These are phyloP conservation scores for Usnea hakonensis DNA, from an alignment of 495 filamentous ascomycete species.

Conservation along the genomic window DNA sequence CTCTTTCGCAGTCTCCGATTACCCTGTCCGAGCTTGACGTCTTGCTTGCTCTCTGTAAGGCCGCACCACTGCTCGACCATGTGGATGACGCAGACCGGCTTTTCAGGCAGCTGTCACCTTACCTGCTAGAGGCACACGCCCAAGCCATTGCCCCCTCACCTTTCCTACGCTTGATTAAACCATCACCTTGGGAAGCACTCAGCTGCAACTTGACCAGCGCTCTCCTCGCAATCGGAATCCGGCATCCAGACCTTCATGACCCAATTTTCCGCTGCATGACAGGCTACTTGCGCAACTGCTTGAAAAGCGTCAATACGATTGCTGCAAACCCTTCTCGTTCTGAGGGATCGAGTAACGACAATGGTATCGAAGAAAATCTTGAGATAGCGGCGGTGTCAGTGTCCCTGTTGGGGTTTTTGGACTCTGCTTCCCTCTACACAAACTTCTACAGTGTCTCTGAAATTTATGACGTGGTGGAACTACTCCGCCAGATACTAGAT, in stretches of 20 bases:
- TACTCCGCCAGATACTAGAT: conserved; percentile 63
- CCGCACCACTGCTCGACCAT: conserved; percentile 62
- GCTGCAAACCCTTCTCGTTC: conserved; percentile 31
- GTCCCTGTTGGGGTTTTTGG: conserved; percentile 80
- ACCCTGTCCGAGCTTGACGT: conserved; percentile 75
- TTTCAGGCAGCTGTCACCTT: conserved; percentile 63
- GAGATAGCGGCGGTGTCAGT: conserved; percentile 64
- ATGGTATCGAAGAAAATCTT: conserved; percentile 53
- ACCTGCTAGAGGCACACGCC: conserved; percentile 71
- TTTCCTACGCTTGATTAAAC: conserved; percentile 70
- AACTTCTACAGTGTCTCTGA: conserved; percentile 71
- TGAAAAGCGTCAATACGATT: conserved; percentile 41
- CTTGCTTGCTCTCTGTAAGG: conserved; percentile 79
- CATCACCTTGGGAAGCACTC: conserved; percentile 84
- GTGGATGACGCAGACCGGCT: conserved; percentile 65
- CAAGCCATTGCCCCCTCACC: conserved; percentile 74
- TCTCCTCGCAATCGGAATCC: conserved; percentile 66
- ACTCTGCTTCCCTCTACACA: conserved; percentile 65
- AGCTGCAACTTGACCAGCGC: conserved; percentile 70
- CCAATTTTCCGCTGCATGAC: conserved; percentile 52
- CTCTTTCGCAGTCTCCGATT: conserved; percentile 9
- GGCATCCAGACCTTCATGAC: conserved; percentile 57
- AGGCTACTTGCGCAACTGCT: conserved; percentile 60
- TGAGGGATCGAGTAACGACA: conserved; percentile 42
- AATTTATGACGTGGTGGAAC: conserved; percentile 59